Evolutionary conservation across 2,329 filamentous ascomycete genomes (phyloP).

Genomic region (Pseudogymnoascus sp.): DNA sequence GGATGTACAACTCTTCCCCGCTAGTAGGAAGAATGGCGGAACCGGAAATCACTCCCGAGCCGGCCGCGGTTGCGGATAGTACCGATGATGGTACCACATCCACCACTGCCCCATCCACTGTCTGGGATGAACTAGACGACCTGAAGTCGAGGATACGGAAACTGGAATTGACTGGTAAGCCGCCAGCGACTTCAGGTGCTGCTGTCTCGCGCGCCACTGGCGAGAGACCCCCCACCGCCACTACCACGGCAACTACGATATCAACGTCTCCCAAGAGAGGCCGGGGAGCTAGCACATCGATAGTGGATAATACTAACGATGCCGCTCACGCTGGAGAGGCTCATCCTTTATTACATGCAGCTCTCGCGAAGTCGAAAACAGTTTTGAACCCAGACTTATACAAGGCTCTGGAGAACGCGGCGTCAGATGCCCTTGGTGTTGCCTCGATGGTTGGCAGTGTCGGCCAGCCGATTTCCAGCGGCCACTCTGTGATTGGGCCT

Average conservation of each 20-base stretch:
- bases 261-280: slow-evolving; percentile 80
- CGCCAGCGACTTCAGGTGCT: slow-evolving; percentile 74
- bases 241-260: slow-evolving; percentile 82
- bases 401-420: slow-evolving; percentile 70
- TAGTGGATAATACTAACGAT: slow-evolving; percentile 38
- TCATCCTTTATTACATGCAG: slow-evolving; percentile 73
- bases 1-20: slow-evolving; percentile 48
- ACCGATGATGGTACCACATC: slow-evolving; percentile 77
- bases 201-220: slow-evolving; percentile 56
- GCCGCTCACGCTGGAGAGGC: slow-evolving; percentile 45
- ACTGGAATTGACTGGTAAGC: slow-evolving; percentile 81
- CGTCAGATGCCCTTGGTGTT: slow-evolving; percentile 72
- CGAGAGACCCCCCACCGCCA: slow-evolving; percentile 83
- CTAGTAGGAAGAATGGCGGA: slow-evolving; percentile 43
- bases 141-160: slow-evolving; percentile 88
- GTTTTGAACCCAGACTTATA: slow-evolving; percentile 67
- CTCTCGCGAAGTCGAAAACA: slow-evolving; percentile 69
- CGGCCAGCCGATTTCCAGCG: slow-evolving; percentile 63
- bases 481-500: slow-evolving; percentile 34
- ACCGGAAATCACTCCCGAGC: slow-evolving; percentile 34
- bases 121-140: slow-evolving; percentile 97
- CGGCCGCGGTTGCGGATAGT: slow-evolving; percentile 48
- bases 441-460: slow-evolving; percentile 69
- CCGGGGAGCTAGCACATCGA: slow-evolving; percentile 42
- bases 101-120: slow-evolving; percentile 80